A percentile compares a stretch with the other conserved stretches of the same genome.
Conservation (phyloP, 108 stramenopile genomes). For the Cylindrotheca closterium region DNA sequence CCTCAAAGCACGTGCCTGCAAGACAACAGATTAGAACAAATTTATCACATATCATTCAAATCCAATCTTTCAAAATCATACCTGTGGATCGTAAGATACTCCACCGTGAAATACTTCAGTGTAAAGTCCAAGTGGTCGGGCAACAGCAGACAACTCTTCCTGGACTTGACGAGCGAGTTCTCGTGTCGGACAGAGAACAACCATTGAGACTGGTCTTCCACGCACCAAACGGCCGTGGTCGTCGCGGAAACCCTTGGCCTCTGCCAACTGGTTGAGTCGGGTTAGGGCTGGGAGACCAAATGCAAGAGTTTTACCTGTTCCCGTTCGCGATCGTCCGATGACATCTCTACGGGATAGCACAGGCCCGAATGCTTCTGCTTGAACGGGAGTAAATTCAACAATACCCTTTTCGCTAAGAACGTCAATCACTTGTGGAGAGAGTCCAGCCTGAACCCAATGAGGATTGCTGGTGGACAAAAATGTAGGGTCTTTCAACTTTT, state of each 20-base stretch:
- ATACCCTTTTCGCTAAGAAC: slow-evolving; percentile 85
- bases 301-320: slow-evolving; percentile 99
- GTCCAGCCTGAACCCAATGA: slow-evolving; percentile 66
- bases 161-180: slow-evolving; percentile 99
- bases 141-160: slow-evolving; percentile 71
- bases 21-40: slow-evolving; percentile 10
- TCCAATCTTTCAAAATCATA: no score
- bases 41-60: no score
- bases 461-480: slow-evolving; percentile 82
- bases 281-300: slow-evolving; percentile 95
- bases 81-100: slow-evolving; percentile 91
- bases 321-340: slow-evolving; percentile 96
- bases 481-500: slow-evolving; percentile 64
- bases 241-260: slow-evolving; percentile 59
- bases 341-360: slow-evolving; percentile 91
- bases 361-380: slow-evolving; percentile 89
- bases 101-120: slow-evolving; percentile 96
- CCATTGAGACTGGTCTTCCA: slow-evolving; percentile 87
- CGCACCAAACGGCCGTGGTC: slow-evolving; percentile 51
- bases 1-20: slow-evolving; percentile 70
- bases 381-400: slow-evolving; percentile 84
- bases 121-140: slow-evolving; percentile 75
- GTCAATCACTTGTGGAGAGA: slow-evolving; percentile 73
- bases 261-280: slow-evolving; percentile 49
- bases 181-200: slow-evolving; percentile 97